Percentiles rank a stretch among this genome's conserved stretches.
phyloP scores from a whole-genome alignment of 1,139 yeast genomes.

The Sugiyamaella novakii region DNA sequence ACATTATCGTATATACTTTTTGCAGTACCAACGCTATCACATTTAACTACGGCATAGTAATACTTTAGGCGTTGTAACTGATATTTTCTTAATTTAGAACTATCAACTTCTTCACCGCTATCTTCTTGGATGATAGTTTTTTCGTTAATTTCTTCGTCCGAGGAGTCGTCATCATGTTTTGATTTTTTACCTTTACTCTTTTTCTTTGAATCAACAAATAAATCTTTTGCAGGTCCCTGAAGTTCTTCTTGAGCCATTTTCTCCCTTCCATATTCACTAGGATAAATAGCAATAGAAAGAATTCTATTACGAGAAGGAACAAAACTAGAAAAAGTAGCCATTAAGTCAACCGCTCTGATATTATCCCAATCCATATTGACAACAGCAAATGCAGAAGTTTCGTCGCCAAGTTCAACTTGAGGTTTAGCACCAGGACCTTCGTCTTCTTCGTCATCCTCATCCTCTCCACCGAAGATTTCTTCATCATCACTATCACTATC shows the following conservation, averaged over 20 bases:
- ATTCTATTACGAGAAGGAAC: slow-evolving; percentile 77
- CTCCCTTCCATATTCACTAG: slow-evolving; percentile 92
- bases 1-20: slow-evolving; percentile 76
- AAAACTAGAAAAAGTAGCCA: slow-evolving; percentile 89
- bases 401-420: slow-evolving; percentile 83
- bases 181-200: slow-evolving; percentile 38
- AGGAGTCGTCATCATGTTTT: slow-evolving; percentile 13
- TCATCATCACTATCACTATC: slow-evolving; percentile 37
- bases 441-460: slow-evolving; percentile 37
- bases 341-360: slow-evolving; percentile 76
- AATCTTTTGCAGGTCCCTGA: slow-evolving; percentile 90
- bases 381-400: slow-evolving; percentile 78
- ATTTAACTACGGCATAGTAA: slow-evolving; percentile 88
- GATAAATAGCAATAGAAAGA: slow-evolving; percentile 71
- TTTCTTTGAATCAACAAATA: slow-evolving; percentile 56
- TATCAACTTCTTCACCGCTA: slow-evolving; percentile 51
- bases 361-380: slow-evolving; percentile 99
- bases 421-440: slow-evolving; percentile 42
- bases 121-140: slow-evolving; percentile 41
- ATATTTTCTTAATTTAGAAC: slow-evolving; percentile 61
- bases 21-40: slow-evolving; percentile 76
- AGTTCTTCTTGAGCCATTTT: slow-evolving; percentile 87
- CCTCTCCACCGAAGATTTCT: slow-evolving; percentile 38
- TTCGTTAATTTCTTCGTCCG: slow-evolving; percentile 34
- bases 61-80: slow-evolving; percentile 81